Percentiles rank a stretch among this genome's conserved stretches.
Evolutionary conservation across 176 grass and related monocot genomes (phyloP).

Genomic region (Raddia guianensis): DNA sequence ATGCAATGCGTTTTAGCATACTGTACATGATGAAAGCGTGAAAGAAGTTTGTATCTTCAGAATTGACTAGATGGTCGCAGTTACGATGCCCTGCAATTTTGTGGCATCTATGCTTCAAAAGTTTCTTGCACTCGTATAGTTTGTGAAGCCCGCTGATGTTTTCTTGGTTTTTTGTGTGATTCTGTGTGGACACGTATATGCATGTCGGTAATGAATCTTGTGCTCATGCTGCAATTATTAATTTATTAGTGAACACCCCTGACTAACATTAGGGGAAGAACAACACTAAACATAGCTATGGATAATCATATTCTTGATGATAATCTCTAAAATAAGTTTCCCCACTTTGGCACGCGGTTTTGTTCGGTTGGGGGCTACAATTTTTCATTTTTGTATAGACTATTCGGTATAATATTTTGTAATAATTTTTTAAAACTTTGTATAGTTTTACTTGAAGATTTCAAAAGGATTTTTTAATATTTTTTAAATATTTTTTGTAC

Average conservation of each 20-base stretch:
- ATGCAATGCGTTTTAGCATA: constrained; percentile 22
- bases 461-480: no score
- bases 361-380: no score
- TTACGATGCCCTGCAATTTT: constrained; percentile 22
- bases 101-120: constrained; percentile 32
- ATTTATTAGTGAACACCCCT: neutral
- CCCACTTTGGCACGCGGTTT: no score
- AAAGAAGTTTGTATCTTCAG: constrained; percentile 17
- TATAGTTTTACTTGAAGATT: no score
- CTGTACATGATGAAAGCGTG: constrained; percentile 32
- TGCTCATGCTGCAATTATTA: neutral
- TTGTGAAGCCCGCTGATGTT: constrained; percentile 1
- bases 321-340: no score
- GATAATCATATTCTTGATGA: no score
- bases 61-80: constrained; percentile 6
- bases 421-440: no score
- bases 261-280: no score
- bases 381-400: no score
- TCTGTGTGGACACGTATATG: neutral
- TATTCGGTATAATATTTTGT: no score
- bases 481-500: no score
- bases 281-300: no score
- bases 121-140: constrained; percentile 38
- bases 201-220: neutral
- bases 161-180: constrained; percentile 12